Base-by-base conservation (phyloP, 331 rosid species). In the Malus hybrid region DNA sequence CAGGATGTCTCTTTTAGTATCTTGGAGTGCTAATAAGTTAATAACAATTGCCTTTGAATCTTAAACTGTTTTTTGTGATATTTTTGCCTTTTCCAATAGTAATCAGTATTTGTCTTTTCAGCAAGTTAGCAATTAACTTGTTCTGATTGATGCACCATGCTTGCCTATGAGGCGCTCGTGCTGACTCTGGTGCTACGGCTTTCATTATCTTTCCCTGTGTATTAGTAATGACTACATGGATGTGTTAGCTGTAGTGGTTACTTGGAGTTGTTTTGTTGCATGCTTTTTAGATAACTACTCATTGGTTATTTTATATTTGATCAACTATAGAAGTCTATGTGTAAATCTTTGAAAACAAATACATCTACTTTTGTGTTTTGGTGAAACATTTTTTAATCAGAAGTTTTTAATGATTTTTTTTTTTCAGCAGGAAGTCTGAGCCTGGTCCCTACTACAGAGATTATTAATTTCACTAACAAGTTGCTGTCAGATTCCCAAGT, bases 401-500 rank as follows among this genome's bases (percentile, higher is more conserved):
- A 42, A 42, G 7, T 75, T 46, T 60, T 31, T 54, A 7, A 24
- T 46, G 22, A 52, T 4, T 22, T 81, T 16, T 28, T 28, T 72
- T 57, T 29, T 73, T 57, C 89, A 83, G 94, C 90, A 71, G 94
- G 90, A 75, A 85, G 80, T 84, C 70, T 82, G 69, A 90, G 88
- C 76, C 59, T 90, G 80, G 90, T 86, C 57, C 80, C 92, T n/a
- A 87, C 88, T 16, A 36, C 84, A 10, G 94, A 96, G 78, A 75
- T 85, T 1, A 71, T 84, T 78, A 78, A 86, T 79, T 83, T 79
- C 68, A 79, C 96, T 2, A 80, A 85, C 83, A 89, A 90, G 83
- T 80, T 96, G 73, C 91, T 96, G 46, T 82, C 85, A 31, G 93
- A 92, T 59, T 78, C 98, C 18, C 91, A 81, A 81, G 80, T 84